Evolutionary conservation across 164 flowering plant genomes (phyloP).

Genomic region (Vitis cinerea): DNA sequence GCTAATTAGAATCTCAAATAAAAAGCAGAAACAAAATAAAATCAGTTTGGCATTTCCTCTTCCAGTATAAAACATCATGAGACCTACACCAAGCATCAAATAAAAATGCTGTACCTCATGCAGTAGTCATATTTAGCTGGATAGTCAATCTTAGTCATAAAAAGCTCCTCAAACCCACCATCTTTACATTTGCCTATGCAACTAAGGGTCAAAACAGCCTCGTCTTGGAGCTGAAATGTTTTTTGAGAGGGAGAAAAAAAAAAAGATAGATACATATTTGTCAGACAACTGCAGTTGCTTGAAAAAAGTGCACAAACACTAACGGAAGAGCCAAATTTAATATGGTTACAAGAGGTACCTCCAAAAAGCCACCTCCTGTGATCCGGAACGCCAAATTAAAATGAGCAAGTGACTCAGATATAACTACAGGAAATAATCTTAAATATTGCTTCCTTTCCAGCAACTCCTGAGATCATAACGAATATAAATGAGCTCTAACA

Average conservation of each 20-base stretch:
- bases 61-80: background rate
- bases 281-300: background rate
- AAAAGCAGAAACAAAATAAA: background rate
- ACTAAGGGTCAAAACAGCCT: slow-evolving; percentile 63
- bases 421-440: slow-evolving; percentile 57
- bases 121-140: slow-evolving; percentile 82
- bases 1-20: background rate
- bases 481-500: background rate
- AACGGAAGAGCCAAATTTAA: background rate
- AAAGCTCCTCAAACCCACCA: slow-evolving; percentile 78
- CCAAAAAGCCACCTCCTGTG: slow-evolving; percentile 51
- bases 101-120: slow-evolving; percentile 48
- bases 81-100: background rate
- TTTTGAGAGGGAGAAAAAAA: slow-evolving; percentile 1
- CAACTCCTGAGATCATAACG: slow-evolving; percentile 18
- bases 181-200: slow-evolving; percentile 60
- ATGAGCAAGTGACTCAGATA: slow-evolving; percentile 53
- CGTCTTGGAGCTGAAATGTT: slow-evolving; percentile 66
- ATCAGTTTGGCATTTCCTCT: too few species aligned
- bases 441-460: slow-evolving; percentile 58
- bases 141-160: slow-evolving; percentile 70
- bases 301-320: background rate
- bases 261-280: background rate
- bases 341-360: slow-evolving; percentile 44
- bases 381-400: slow-evolving; percentile 77